Percentiles rank a stretch among this genome's conserved stretches.
These are phyloP conservation scores for Fusarium stilboides DNA, from an alignment of 2,329 filamentous ascomycete genomes.

Conservation along the genomic window DNA sequence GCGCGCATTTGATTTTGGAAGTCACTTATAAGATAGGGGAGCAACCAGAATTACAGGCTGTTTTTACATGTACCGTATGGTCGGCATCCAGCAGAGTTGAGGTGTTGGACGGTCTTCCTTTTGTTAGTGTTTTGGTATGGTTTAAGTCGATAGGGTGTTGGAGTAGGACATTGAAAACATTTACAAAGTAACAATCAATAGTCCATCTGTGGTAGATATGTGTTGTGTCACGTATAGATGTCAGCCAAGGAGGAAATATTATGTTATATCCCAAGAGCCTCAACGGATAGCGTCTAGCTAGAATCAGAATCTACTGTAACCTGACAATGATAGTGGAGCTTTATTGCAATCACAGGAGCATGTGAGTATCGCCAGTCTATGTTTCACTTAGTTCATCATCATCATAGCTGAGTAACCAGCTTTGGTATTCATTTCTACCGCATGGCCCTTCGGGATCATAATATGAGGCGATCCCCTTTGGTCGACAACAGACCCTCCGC, in stretches of 20 bases:
- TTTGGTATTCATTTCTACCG: conserved; percentile 22
- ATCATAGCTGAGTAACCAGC: conserved; percentile 29
- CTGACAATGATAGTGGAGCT: neutral
- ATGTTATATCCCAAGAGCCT: too few species aligned
- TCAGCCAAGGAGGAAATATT: too few species aligned
- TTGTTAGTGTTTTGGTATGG: conserved; percentile 50
- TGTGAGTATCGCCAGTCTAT: neutral
- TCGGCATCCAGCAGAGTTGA: conserved; percentile 39
- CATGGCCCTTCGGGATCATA: conserved; percentile 9
- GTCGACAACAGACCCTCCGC: conserved; percentile 13
- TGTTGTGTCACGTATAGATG: neutral
- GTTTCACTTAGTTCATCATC: conserved; percentile 9
- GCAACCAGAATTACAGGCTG: conserved; percentile 37
- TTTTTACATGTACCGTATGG: conserved; percentile 42
- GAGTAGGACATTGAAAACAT: conserved; percentile 47
- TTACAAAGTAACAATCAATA: conserved; percentile 31
- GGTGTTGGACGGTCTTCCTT: conserved; percentile 40
- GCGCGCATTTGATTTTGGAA: conserved; percentile 43
- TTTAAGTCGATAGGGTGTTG: conserved; percentile 48
- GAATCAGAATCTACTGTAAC: neutral
- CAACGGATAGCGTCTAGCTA: too few species aligned
- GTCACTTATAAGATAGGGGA: conserved; percentile 47
- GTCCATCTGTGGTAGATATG: neutral
- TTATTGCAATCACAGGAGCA: neutral
- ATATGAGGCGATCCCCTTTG: conserved; percentile 14